phyloP scores from a whole-genome alignment of 2,329 filamentous ascomycete genomes.

The Pseudogymnoascus sp. region DNA sequence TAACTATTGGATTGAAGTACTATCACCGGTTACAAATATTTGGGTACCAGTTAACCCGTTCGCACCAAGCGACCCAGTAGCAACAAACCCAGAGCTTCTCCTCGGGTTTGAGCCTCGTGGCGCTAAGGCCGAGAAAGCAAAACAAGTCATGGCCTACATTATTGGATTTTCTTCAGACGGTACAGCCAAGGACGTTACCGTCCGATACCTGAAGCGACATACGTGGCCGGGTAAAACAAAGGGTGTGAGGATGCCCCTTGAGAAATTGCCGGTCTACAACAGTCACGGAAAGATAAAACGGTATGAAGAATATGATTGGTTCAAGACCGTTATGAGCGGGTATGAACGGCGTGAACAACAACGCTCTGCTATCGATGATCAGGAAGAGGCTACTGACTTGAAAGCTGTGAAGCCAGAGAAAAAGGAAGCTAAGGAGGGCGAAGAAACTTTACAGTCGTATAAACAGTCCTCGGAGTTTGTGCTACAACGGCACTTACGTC shows the following conservation, averaged over 20 bases:
- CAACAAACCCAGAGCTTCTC: slow-evolving; percentile 62
- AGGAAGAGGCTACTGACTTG: slow-evolving; percentile 72
- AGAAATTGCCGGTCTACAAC: slow-evolving; percentile 75
- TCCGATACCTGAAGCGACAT: slow-evolving; percentile 76
- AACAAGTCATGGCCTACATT: slow-evolving; percentile 85
- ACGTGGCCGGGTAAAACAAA: slow-evolving; percentile 85
- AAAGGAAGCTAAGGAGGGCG: slow-evolving; percentile 64
- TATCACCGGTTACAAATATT: slow-evolving; percentile 72
- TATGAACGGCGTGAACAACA: slow-evolving; percentile 49
- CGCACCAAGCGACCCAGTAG: slow-evolving; percentile 56
- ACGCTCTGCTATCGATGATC: slow-evolving; percentile 63
- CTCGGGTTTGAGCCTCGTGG: slow-evolving; percentile 76
- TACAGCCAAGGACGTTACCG: slow-evolving; percentile 89
- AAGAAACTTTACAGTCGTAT: slow-evolving; percentile 79
- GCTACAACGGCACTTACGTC: slow-evolving; percentile 74
- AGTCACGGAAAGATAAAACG: slow-evolving; percentile 66
- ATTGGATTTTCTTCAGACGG: slow-evolving; percentile 76
- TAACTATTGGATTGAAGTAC: slow-evolving; percentile 86
- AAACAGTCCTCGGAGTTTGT: slow-evolving; percentile 80
- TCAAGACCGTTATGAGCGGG: slow-evolving; percentile 66
- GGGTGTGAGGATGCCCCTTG: slow-evolving; percentile 65
- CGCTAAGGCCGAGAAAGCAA: slow-evolving; percentile 71
- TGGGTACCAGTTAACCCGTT: slow-evolving; percentile 73
- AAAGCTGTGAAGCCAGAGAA: slow-evolving; percentile 63
- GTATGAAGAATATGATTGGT: slow-evolving; percentile 81